phyloP scores from a whole-genome alignment of 2,329 filamentous ascomycete species.

The Calcarisporium arbuscula region DNA sequence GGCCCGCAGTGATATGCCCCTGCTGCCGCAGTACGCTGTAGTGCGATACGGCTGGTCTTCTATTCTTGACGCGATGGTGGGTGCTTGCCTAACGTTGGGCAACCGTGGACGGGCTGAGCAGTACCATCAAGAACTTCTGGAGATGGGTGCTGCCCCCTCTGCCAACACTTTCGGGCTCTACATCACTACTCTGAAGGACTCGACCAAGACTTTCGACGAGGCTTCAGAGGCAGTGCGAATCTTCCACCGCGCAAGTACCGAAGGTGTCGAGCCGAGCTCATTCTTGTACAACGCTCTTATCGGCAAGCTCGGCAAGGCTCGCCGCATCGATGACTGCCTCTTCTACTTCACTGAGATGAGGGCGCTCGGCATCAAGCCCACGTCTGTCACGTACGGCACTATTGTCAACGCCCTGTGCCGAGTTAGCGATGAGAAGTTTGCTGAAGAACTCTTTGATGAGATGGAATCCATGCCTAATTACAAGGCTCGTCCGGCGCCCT shows the following conservation, averaged over 20 bases:
- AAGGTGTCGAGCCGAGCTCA: conserved; percentile 91
- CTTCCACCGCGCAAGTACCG: conserved; percentile 86
- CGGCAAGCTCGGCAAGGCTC: conserved; percentile 95
- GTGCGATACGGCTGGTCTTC: conserved; percentile 95
- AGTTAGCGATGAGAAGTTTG: conserved; percentile 95
- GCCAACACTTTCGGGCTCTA: conserved; percentile 98
- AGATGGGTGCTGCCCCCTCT: conserved; percentile 85
- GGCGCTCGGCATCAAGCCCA: conserved; percentile 83
- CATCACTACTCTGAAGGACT: conserved; percentile 98
- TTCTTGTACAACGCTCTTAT: conserved; percentile 98
- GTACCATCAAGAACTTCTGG: conserved; percentile 85
- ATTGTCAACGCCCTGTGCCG: conserved; percentile 97
- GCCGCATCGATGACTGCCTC: conserved; percentile 94
- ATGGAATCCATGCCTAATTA: conserved; percentile 99
- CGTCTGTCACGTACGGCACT: conserved; percentile 95
- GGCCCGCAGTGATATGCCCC: conserved; percentile 82
- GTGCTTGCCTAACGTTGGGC: conserved; percentile 77
- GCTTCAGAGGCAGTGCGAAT: conserved; percentile 96
- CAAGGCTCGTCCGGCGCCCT: conserved; percentile 92
- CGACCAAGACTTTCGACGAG: conserved; percentile 95
- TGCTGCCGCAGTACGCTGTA: conserved; percentile 74
- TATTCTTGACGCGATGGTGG: conserved; percentile 94
- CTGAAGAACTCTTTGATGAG: conserved; percentile 95
- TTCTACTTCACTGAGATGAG: conserved; percentile 99
- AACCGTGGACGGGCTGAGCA: conserved; percentile 75